Evolutionary conservation across 2,329 filamentous ascomycete genomes (phyloP), one percentile per base, ranked within the genome.

Genomic region (Pseudogymnoascus sp.): DNA sequence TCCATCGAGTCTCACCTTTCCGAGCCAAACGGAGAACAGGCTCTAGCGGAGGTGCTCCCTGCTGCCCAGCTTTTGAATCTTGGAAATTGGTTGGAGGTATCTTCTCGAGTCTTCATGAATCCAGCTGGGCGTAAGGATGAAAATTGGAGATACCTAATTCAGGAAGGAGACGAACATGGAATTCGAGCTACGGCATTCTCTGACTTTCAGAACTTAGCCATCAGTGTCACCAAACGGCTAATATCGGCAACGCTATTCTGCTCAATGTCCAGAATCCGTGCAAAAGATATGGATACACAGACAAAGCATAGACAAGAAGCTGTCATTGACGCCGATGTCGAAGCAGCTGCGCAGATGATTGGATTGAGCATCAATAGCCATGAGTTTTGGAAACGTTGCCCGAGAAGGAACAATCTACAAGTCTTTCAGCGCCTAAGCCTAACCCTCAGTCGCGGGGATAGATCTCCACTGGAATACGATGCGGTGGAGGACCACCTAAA

Each of bases 21-120:
- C 11, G 59, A 63, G 9, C 36, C 62, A 23, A 64, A 58, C 6
- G 67, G 66, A 8, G 66, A 76, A 35, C 63, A 67, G 63, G 59
- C 61, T 23, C 62, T 65, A 38, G 49, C 69, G 7, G 66, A 71
- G 52, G 69, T 77, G 2, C 71, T 82, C 14, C 78, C 79, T 1
- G 82, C 84, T 59, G 76, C 82, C 1, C 73, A 77, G 16, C 70
- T 93, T 0, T 84, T 94, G 52, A 76, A 82, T 49, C 70, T 86
- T 2, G 73, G 75, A 2, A 79, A 75, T 8, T 91, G 88, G 84
- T 74, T 92, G 3, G 73, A 75, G 4, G 77, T 94, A 3, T 87
- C 89, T 0, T 78, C 82, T 52, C 77, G 78, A 1, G 68, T 92
- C 1, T 94, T 93, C 71, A 93, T 95, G 90, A 93, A 92, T 64